Base-by-base conservation (phyloP, 2,329 filamentous ascomycete species). In the Conoideocrella luteorostrata region DNA sequence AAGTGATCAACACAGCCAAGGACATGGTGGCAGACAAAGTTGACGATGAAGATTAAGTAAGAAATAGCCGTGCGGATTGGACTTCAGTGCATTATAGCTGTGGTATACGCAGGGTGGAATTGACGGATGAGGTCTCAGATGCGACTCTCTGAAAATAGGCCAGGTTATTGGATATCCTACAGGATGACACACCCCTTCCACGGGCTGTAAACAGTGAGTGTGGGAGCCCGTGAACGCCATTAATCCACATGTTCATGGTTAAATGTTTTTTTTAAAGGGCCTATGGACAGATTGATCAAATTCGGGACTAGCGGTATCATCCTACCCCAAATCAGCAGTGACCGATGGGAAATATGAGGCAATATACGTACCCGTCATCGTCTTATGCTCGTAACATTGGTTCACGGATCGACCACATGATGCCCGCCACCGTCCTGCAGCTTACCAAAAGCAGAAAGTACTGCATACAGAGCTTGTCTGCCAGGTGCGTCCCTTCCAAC, bases 1-100 rank as follows among this genome's bases (percentile, higher is more conserved):
- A 66, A 52, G 71, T 75, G 7, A 64, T 74, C 47, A 75, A 74
- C 50, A 71, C 58, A 21, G 61, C 66, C 21, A 72, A 70, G 49
- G 71, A 75, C 47, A 66, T 70, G 60, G 69, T 75, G 3, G 70
- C 69, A 4, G 72, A 75, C 47, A 75, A 74, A 56, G 66, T 74
- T 29, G 68, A 71, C 10, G 72, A 76, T 41, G 72, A 75, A 54
- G 72, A 76, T 47, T 74, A 61, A 51, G 37, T 22, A 32, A 10
- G n/a, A n/a, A n/a, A n/a, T n/a, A n/a, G n/a, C n/a, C n/a, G n/a
- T n/a, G n/a, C n/a, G n/a, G n/a, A n/a, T n/a, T n/a, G n/a, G n/a
- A n/a, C n/a, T n/a, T n/a, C n/a, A n/a, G n/a, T n/a, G n/a, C n/a
- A n/a, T n/a, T n/a, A n/a, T n/a, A n/a, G n/a, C n/a, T n/a, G n/a